Conservation (phyloP, 306 rosid genomes). For the Luffa acutangula region DNA sequence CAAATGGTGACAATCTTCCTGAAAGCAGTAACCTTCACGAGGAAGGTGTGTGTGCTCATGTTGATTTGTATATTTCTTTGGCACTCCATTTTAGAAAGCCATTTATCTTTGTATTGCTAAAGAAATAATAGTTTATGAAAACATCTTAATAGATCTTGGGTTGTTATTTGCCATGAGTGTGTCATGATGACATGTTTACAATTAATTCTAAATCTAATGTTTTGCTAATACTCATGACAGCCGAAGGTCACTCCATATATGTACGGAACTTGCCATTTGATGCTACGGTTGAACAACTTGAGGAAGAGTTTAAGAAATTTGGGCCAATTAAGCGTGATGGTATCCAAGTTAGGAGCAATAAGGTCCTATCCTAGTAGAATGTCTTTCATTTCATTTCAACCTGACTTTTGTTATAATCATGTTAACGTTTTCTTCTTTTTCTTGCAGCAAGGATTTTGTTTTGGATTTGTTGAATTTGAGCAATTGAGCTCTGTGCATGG, state of each 20-base stretch:
- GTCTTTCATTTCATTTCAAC: neutral
- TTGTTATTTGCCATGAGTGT: neutral
- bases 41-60: slow-evolving; percentile 44
- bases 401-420: neutral
- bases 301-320: slow-evolving; percentile 71
- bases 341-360: slow-evolving; percentile 93
- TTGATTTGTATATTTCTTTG: neutral
- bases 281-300: slow-evolving; percentile 85
- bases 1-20: slow-evolving; percentile 45
- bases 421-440: slow-evolving; percentile 1
- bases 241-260: slow-evolving; percentile 90
- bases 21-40: slow-evolving; percentile 62
- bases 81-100: neutral
- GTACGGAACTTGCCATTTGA: slow-evolving; percentile 79
- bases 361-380: slow-evolving; percentile 25
- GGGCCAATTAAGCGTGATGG: slow-evolving; percentile 90
- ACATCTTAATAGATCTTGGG: neutral
- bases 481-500: slow-evolving; percentile 55
- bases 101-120: neutral
- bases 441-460: slow-evolving; percentile 88
- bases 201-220: neutral
- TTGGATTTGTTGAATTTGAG: slow-evolving; percentile 95
- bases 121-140: neutral
- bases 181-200: neutral
- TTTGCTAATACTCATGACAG: slow-evolving; percentile 21